Evolutionary conservation across 2,329 filamentous ascomycete species (phyloP).

Genomic region (Aureobasidium mangrovei): DNA sequence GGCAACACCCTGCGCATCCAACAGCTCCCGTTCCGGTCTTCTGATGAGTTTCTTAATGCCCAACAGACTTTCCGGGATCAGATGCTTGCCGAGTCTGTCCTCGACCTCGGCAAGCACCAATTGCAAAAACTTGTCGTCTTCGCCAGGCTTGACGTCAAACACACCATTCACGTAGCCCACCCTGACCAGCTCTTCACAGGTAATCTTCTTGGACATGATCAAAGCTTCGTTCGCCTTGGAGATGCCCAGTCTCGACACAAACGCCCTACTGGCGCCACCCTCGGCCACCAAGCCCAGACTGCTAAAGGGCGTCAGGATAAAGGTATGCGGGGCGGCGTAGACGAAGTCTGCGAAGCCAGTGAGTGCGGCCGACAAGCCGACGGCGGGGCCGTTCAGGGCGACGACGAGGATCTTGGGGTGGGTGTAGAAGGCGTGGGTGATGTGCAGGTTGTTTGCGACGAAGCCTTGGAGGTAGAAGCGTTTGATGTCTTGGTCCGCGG

Average conservation of each 20-base stretch:
- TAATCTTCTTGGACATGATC: slow-evolving; percentile 76
- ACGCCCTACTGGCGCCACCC: slow-evolving; percentile 68
- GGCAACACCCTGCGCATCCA: slow-evolving; percentile 68
- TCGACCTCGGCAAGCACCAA: slow-evolving; percentile 72
- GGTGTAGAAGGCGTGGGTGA: slow-evolving; percentile 81
- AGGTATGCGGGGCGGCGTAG: slow-evolving; percentile 73
- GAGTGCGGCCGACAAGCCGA: slow-evolving; percentile 81
- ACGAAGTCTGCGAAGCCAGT: slow-evolving; percentile 83
- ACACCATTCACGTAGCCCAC: slow-evolving; percentile 82
- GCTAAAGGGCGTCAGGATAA: slow-evolving; percentile 83
- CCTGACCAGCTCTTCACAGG: slow-evolving; percentile 61
- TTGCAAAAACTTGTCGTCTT: slow-evolving; percentile 60
- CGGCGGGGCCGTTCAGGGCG: slow-evolving; percentile 82
- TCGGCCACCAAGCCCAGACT: slow-evolving; percentile 85
- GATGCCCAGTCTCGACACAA: slow-evolving; percentile 72
- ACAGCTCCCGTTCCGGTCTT: slow-evolving; percentile 58
- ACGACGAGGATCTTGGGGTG: slow-evolving; percentile 91
- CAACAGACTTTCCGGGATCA: slow-evolving; percentile 69
- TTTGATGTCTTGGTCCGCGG: slow-evolving; percentile 33
- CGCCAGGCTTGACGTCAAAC: slow-evolving; percentile 51
- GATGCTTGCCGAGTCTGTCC: slow-evolving; percentile 67
- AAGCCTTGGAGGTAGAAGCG: slow-evolving; percentile 62
- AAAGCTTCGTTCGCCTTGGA: slow-evolving; percentile 84
- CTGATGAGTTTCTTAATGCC: slow-evolving; percentile 80
- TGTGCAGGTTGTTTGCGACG: slow-evolving; percentile 78